phyloP scores from a whole-genome alignment of 139 green algal species.

The Tetraselmis striata region DNA sequence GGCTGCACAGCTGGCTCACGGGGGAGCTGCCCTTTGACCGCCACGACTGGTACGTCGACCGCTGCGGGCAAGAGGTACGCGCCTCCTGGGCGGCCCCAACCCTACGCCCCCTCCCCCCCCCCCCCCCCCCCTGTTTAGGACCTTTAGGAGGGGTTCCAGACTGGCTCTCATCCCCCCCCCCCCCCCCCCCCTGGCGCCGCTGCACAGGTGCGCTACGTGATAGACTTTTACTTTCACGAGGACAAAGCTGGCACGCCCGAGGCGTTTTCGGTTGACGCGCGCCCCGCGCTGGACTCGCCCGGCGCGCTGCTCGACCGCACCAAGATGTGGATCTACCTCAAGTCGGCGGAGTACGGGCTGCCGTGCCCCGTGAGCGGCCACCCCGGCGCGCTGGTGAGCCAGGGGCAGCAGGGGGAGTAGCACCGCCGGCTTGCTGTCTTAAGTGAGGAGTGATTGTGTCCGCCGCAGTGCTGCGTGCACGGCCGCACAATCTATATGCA shows the following conservation, averaged over 20 bases:
- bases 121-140: no score
- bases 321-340: conserved; percentile 85
- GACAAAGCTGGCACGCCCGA: conserved; percentile 73
- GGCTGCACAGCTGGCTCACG: conserved; percentile 49
- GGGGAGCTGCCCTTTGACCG: conserved; percentile 82
- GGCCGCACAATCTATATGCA: no score
- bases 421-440: no score
- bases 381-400: no score
- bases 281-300: conserved; percentile 79
- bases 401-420: no score
- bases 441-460: no score
- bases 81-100: not conserved
- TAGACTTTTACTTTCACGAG: conserved; percentile 97
- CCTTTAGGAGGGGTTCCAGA: no score
- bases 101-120: no score
- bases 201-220: conserved; percentile 70
- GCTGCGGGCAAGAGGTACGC: conserved; percentile 64
- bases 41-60: conserved; percentile 92
- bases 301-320: conserved; percentile 65
- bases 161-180: not conserved
- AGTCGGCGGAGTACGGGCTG: conserved; percentile 73
- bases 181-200: no score
- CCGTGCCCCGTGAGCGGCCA: conserved; percentile 84
- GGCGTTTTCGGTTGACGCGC: conserved; percentile 77
- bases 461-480: no score